Conservation (phyloP, 148 eudicot species). For the Fagopyrum tataricum region DNA sequence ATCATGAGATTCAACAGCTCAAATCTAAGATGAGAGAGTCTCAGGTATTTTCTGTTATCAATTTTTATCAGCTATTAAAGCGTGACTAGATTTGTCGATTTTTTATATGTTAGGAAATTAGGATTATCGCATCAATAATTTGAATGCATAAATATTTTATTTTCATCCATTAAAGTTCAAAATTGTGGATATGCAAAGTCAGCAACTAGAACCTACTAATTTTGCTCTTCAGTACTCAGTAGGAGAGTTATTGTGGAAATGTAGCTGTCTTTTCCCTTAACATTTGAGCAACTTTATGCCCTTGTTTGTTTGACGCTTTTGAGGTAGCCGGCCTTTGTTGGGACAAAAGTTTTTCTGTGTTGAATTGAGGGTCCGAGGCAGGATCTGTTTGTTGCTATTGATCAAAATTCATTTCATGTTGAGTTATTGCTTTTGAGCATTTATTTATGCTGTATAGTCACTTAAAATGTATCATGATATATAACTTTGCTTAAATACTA, state of each 20-base stretch:
- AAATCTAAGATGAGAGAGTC: conserved; percentile 96
- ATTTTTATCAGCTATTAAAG: neutral
- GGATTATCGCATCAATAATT: neutral
- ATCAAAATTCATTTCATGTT: neutral
- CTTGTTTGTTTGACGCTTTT: neutral
- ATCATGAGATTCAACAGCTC: conserved; percentile 93
- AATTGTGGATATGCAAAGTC: neutral
- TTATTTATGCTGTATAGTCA: neutral
- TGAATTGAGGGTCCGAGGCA: neutral
- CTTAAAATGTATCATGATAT: neutral
- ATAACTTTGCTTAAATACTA: neutral
- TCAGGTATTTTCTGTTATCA: conserved; percentile 43
- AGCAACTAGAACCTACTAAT: neutral
- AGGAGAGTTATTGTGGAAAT: neutral
- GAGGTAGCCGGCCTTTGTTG: neutral
- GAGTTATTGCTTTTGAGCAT: neutral
- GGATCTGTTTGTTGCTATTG: neutral
- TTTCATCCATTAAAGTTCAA: neutral
- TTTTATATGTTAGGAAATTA: neutral
- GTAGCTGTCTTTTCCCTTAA: neutral
- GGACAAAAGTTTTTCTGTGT: neutral
- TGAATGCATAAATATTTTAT: neutral
- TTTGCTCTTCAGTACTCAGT: neutral
- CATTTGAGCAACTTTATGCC: neutral
- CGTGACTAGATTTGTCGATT: neutral